phyloP scores from a whole-genome alignment of 2,329 filamentous ascomycete genomes.

The Calonectria hongkongensis region DNA sequence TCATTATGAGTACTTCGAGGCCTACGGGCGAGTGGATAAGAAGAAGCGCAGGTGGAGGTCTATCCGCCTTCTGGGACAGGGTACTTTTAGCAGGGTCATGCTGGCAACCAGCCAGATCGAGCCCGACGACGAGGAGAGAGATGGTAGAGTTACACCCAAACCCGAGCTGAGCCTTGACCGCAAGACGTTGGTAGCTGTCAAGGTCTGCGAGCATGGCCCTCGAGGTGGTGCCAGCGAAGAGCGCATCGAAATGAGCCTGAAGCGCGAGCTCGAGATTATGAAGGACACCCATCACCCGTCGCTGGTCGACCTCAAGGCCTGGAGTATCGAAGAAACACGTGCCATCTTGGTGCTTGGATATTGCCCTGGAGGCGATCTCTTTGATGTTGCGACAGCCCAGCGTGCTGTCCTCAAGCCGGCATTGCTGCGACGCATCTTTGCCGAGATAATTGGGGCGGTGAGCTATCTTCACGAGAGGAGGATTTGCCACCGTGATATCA shows the following conservation, averaged over 20 bases:
- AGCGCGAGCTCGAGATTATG: slow-evolving; percentile 96
- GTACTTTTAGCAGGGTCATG: slow-evolving; percentile 96
- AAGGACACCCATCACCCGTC: slow-evolving; percentile 91
- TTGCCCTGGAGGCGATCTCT: slow-evolving; percentile 94
- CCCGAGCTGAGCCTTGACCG: slow-evolving; percentile 68
- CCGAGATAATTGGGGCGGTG: slow-evolving; percentile 90
- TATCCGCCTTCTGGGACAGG: slow-evolving; percentile 88
- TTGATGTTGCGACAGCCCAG: slow-evolving; percentile 89
- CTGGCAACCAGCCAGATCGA: slow-evolving; percentile 87
- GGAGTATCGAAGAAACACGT: slow-evolving; percentile 87
- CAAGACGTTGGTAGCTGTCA: slow-evolving; percentile 93
- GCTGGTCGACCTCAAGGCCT: slow-evolving; percentile 92
- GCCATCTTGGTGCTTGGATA: slow-evolving; percentile 92
- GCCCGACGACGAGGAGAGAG: slow-evolving; percentile 65
- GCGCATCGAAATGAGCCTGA: slow-evolving; percentile 92
- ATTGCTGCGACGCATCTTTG: slow-evolving; percentile 89
- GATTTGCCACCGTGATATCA: slow-evolving; percentile 98
- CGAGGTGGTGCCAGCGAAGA: slow-evolving; percentile 95
- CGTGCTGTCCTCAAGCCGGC: slow-evolving; percentile 79
- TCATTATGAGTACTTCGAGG: slow-evolving; percentile 80
- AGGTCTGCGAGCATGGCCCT: slow-evolving; percentile 95
- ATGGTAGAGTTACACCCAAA: slow-evolving; percentile 57
- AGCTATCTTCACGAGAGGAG: slow-evolving; percentile 88
- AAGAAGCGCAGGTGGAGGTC: slow-evolving; percentile 87
- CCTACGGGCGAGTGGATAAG: slow-evolving; percentile 78